Base-by-base conservation (phyloP, 805 yeast species). In the Candida maltosa region DNA sequence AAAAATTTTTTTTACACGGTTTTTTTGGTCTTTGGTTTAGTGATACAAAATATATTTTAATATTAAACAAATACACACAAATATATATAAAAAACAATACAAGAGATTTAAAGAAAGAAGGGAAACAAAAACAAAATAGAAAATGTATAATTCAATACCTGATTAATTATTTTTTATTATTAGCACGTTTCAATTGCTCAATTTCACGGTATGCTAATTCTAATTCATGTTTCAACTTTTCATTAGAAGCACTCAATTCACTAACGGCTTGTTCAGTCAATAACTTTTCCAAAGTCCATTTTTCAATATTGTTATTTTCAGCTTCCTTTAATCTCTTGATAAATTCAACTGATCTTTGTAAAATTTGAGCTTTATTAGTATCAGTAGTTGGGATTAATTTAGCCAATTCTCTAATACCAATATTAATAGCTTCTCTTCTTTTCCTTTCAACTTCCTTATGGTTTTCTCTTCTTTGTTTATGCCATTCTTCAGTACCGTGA, bases 391-490 rank as follows among this genome's bases (percentile, higher is more conserved):
- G 96, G 37, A 89, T 76, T 40, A 89, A 58, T 16, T 76, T 76
- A 21, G 89, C 83, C 48, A 89, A 70, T 48, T 80, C 86, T 49
- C 78, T 79, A 52, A 89, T 87, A n/a, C 96, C 96, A 27, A 72
- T 66, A 61, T 87, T 89, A 54, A 89, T 89, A 31, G 80, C 76
- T 56, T 88, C 95, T 53, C 97, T 77, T 60, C 97, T 77, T 49
- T 96, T 78, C 54, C 95, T 75, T 64, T 89, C 97, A 16, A 89
- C 97, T 62, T 89, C 96, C 62, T 88, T 89, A 67, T 93, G 98
- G 60, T 87, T 89, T 49, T 86, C 86, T 51, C 84, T 81, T 51
- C 96, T 79, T 55, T 79, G 78, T 41, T 73, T 73, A 54, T 83
- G 87, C 91, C 93, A 85, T 56, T 84, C 94, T 29, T 81, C 87